Percentiles rank a stretch among this genome's conserved stretches.
Evolutionary conservation across 805 yeast species (phyloP).

Genomic region (Kodamaea hsintzibuensis): DNA sequence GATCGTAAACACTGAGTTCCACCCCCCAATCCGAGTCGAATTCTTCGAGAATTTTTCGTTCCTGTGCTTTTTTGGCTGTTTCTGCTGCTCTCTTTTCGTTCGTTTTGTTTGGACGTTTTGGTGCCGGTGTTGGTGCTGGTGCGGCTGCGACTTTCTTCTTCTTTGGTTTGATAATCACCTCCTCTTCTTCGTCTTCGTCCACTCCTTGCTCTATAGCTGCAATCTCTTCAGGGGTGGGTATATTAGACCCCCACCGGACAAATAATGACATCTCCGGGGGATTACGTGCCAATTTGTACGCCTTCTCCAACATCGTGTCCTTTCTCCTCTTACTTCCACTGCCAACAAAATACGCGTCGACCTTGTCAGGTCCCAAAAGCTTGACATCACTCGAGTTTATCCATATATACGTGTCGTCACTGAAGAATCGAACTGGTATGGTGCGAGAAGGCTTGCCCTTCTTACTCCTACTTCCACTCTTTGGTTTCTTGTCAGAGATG

Average conservation of each 20-base stretch:
- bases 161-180: slow-evolving; percentile 2
- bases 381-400: slow-evolving; percentile 53
- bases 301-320: slow-evolving; percentile 47
- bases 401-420: slow-evolving; percentile 76
- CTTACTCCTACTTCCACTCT: slow-evolving; percentile 16
- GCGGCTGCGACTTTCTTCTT: slow-evolving; percentile 9
- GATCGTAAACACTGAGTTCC: slow-evolving; percentile 29
- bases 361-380: slow-evolving; percentile 41
- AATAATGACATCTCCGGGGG: slow-evolving; percentile 45
- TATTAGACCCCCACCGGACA: slow-evolving; percentile 41
- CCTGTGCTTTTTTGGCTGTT: slow-evolving; percentile 13
- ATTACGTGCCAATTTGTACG: slow-evolving; percentile 53
- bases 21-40: slow-evolving; percentile 47
- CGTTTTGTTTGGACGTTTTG: slow-evolving; percentile 11
- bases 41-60: slow-evolving; percentile 13
- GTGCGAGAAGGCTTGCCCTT: slow-evolving; percentile 17
- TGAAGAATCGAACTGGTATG: slow-evolving; percentile 65
- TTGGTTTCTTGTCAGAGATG: slow-evolving; percentile 53
- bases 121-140: slow-evolving; percentile 11
- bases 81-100: slow-evolving; percentile 11
- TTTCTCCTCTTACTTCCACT: slow-evolving; percentile 33
- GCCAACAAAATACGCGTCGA: slow-evolving; percentile 36
- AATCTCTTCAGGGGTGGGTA: slow-evolving; percentile 44
- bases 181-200: slow-evolving; percentile 17
- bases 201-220: slow-evolving; percentile 33